Base-by-base conservation (phyloP, 441 rosid species). In the Populus tomentosa region DNA sequence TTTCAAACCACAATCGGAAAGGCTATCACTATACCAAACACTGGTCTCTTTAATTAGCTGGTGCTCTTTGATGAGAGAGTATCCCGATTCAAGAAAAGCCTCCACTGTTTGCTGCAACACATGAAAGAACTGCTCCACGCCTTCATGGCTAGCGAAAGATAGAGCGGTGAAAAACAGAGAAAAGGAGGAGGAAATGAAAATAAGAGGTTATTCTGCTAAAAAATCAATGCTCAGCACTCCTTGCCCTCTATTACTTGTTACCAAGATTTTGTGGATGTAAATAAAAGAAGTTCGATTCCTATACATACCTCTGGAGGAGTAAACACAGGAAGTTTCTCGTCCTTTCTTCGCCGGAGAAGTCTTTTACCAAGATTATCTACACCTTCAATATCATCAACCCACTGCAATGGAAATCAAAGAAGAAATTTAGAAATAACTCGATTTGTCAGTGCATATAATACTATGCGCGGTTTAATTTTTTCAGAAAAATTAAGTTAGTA, bases 351-450 rank as follows among this genome's bases (percentile, higher is more conserved):
- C 77, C 84, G 86, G 69, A 95, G 87, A 82, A 95, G 98, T 76
- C 76, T 87, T 76, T 84, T 71, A 71, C 93, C 94, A 40, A 95
- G 92, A 75, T 78, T 88, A 80, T 92, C 90, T 59, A 87, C 80
- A 67, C 99, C 99, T 72, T 97, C 99, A 70, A 85, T 89, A 26
- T 91, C 97, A 66, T 95, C 89, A 73, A 95, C 82, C 98, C 97
- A 95, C 99, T 93, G 82, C 67, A 74, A 82, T n/a, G 16, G 75
- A 77, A 78, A 73, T 69, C 36, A 21, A 67, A 65, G 76, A 67
- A 75, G 78, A 70, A 66, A 35, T 40, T 4, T 32, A 0, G 33
- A 32, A 32, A 32, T 32, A 32, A 32, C 33, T 32, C 6, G 33
- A 32, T 5, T 32, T 32, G 33, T 32, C 33, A 32, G 6, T 32